Base-by-base conservation (phyloP, 768 basidiomycete genomes). In the Saitozyma podzolica region DNA sequence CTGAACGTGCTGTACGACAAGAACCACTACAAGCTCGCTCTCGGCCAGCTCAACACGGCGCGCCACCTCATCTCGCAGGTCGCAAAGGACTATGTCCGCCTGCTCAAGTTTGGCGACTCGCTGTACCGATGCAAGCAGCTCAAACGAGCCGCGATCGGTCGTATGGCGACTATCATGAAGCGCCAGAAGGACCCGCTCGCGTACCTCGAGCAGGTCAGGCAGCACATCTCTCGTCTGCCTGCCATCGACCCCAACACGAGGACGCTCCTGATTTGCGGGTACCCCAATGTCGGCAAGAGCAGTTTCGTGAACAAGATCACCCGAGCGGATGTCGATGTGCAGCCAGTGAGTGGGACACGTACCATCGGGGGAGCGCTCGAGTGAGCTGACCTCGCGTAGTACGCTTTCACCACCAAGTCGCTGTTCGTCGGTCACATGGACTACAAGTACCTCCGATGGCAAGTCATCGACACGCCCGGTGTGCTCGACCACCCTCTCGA, bases 301-400 rank as follows among this genome's bases (percentile, higher is more conserved):
- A 95, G 92, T 20, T 99, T 99, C 81, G 93, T 99, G 73, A 99
- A 99, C 87, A 98, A 98, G 81, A 92, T 99, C 76, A 98, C 96
- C 19, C 89, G 96, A 55, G 96, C 95, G 56, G 96, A 99, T 77
- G 96, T 99, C 73, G 96, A 99, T 78, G 96, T 99, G 40, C 95
- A 99, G 80, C 95, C 95, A 41, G 78, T 79, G 42, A 67, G 78
- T 70, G 16, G 3, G 17, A 29, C 50, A n/a, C 39, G 4, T 51
- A 42, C 10, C n/a, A 17, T 62, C 13, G 48, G 29, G 11, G 20
- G 16, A 43, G 9, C 41, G 5, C 49, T 19, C 29, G 13, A 50
- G 8, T 43, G 41, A 67, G 43, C 61, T 63, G 51, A 59, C 20
- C 39, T 47, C n/a, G 45, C 37, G 14, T 61, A 78, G 43, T 99